Evolutionary conservation across 2,329 filamentous ascomycete genomes (phyloP).

Genomic region (Mariannaea sp.): DNA sequence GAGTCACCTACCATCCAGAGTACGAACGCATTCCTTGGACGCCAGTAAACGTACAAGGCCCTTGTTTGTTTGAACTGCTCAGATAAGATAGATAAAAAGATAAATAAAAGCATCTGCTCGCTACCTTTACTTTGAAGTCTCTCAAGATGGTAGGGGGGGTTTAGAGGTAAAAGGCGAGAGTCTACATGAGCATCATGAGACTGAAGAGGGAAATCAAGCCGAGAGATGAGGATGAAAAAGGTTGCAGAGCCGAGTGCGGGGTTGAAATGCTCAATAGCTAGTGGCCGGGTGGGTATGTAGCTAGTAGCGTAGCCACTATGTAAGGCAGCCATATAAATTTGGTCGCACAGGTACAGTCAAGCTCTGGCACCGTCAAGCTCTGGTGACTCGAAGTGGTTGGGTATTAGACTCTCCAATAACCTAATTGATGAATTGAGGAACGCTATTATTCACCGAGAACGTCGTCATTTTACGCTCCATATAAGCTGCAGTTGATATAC

Average conservation of each 20-base stretch:
- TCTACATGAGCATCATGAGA: background rate
- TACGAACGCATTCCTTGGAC: slow-evolving; percentile 29
- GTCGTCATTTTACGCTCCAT: too few relatives aligned
- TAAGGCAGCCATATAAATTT: slow-evolving; percentile 6
- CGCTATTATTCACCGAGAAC: too few relatives aligned
- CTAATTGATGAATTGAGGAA: too few relatives aligned
- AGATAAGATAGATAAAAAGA: too few relatives aligned
- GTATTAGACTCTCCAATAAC: too few relatives aligned
- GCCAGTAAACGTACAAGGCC: background rate
- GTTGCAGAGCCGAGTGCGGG: slow-evolving; percentile 32
- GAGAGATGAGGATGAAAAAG: slow-evolving; percentile 1
- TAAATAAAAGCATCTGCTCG: background rate
- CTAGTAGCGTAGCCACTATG: too few relatives aligned
- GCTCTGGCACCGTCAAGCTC: too few relatives aligned
- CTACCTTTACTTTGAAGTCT: background rate
- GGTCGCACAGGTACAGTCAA: background rate
- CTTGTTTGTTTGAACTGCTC: background rate
- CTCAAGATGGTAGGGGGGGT: background rate
- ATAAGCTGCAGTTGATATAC: too few relatives aligned
- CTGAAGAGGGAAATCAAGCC: slow-evolving; percentile 12
- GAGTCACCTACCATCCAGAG: slow-evolving; percentile 26
- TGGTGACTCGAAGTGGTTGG: too few relatives aligned
- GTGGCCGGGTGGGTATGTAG: slow-evolving; percentile 2
- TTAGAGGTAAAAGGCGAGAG: background rate
- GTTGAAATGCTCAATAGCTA: background rate